Evolutionary conservation across 805 yeast genomes (phyloP), one percentile per base, ranked within the genome.

Genomic region (Yarrowia yakushimensis): DNA sequence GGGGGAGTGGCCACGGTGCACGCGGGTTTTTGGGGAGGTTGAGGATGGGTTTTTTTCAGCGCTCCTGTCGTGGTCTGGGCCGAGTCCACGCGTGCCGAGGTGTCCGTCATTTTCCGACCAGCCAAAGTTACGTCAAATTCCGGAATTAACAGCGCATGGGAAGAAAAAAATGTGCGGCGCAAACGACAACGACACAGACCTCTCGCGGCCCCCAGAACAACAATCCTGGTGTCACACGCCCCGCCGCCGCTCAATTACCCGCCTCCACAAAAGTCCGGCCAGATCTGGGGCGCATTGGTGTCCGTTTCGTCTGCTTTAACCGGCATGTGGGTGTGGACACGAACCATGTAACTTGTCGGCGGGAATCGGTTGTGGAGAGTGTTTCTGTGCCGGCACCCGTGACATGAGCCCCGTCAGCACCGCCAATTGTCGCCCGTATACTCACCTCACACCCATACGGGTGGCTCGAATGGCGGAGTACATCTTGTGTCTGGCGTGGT

Each of bases 391-490:
- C n/a, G n/a, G n/a, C n/a, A n/a, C n/a, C n/a, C n/a, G n/a, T n/a
- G n/a, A n/a, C n/a, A n/a, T n/a, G n/a, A n/a, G n/a, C n/a, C n/a
- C n/a, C n/a, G n/a, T n/a, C n/a, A n/a, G n/a, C n/a, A n/a, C n/a
- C n/a, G n/a, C n/a, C n/a, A n/a, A n/a, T n/a, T n/a, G n/a, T n/a
- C 27, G 27, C 27, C 27, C 27, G 27, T 25, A 5, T 52, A 52
- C 59, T 52, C 59, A 52, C 59, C 59, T 52, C 33, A 52, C 59
- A 52, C 59, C 59, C 59, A 34, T 34, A 25, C 59, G 59, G 59
- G 59, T 52, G 59, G 59, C 59, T 52, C 59, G 59, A 17, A 52
- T 36, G 59, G 59, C 59, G 59, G 59, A 52, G 59, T 52, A 52
- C 59, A 52, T 52, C 43, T 23, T 52, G 36, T 25, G 43, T 52